A percentile compares a stretch with the other conserved stretches of the same genome.
Evolutionary conservation across 139 green algal genomes (phyloP).

Genomic region (Tetradesmus obliquus): DNA sequence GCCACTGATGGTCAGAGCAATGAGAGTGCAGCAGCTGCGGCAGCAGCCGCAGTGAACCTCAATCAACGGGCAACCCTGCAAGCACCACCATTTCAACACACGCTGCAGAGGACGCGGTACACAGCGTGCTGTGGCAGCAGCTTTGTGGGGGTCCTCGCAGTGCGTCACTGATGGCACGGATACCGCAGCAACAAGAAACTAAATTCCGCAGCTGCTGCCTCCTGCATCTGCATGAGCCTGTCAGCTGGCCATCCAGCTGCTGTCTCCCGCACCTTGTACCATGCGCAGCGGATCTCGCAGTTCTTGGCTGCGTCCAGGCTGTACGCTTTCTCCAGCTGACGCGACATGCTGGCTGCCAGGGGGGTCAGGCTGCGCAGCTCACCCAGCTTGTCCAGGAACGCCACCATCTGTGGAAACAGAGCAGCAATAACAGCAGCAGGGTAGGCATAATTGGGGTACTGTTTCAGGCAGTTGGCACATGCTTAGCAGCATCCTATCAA

Average conservation of each 20-base stretch:
- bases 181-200: too few species aligned
- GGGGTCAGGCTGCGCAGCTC: slow-evolving; percentile 58
- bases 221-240: not conserved
- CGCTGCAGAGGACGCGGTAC: not conserved
- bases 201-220: not conserved
- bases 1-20: not conserved
- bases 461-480: too few species aligned
- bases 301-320: slow-evolving; percentile 74
- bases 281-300: slow-evolving; percentile 68
- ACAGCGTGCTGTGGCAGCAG: not conserved
- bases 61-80: too few species aligned
- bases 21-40: not conserved
- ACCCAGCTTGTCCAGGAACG: slow-evolving; percentile 80
- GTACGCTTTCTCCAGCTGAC: slow-evolving; percentile 71
- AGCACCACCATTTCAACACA: not conserved
- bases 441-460: too few species aligned
- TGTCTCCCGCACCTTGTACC: slow-evolving; percentile 31
- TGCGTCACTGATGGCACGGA: too few species aligned
- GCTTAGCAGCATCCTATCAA: not conserved
- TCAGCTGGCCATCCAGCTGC: not conserved
- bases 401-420: slow-evolving; percentile 53
- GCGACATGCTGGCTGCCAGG: slow-evolving; percentile 44
- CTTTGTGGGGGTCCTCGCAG: not conserved
- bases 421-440: not conserved
- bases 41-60: not conserved